A percentile compares a stretch with the other conserved stretches of the same genome.
Evolutionary conservation across 1,284 basidiomycete genomes (phyloP).

Genomic region (Ceratobasidium sp.): DNA sequence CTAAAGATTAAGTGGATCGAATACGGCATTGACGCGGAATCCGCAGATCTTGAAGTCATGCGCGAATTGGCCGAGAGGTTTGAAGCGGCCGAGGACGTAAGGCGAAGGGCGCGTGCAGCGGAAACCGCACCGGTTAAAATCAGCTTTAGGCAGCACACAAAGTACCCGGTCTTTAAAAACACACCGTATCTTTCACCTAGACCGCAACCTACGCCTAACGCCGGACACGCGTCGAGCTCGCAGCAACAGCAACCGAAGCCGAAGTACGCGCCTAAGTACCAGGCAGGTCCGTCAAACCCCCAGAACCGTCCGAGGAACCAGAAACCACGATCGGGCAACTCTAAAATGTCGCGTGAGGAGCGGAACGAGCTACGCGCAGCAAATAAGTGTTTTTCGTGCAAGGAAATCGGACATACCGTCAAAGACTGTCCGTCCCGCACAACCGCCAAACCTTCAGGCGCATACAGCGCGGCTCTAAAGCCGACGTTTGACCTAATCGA

Average conservation of each 20-base stretch:
- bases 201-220: too few relatives aligned
- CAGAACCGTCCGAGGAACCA: neutral
- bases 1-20: constrained; percentile 37
- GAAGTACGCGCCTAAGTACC: neutral
- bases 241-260: neutral
- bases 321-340: neutral
- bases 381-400: constrained; percentile 43
- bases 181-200: too few relatives aligned
- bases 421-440: constrained; percentile 45
- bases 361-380: constrained; percentile 38
- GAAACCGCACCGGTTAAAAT: too few relatives aligned
- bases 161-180: too few relatives aligned
- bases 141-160: too few relatives aligned
- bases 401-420: constrained; percentile 36
- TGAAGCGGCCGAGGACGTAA: constrained; percentile 8
- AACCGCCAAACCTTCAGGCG: neutral
- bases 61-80: constrained; percentile 33
- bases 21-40: constrained; percentile 32
- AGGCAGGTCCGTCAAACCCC: neutral
- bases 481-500: neutral
- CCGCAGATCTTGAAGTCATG: neutral
- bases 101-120: too few relatives aligned
- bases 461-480: neutral
- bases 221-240: neutral
- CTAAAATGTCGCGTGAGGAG: constrained; percentile 4